These are phyloP conservation scores for Jacaranda copaia DNA, from an alignment of 257 asterid species.

Conservation along the genomic window DNA sequence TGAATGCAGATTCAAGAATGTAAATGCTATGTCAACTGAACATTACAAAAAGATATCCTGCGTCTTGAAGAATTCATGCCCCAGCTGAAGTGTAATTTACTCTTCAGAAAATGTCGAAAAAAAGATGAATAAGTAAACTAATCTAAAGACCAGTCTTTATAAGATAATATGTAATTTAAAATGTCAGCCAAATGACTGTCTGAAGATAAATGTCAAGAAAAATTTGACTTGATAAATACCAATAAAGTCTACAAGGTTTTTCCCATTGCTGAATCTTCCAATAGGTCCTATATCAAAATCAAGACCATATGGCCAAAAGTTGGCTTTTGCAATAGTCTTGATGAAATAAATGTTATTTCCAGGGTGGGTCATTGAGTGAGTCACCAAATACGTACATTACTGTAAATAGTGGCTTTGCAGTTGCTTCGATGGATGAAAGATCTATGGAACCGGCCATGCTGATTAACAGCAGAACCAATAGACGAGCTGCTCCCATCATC, in stretches of 20 bases:
- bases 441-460: not conserved
- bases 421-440: conserved; percentile 8
- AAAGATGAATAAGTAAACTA: not conserved
- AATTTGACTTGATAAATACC: not conserved
- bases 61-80: conserved; percentile 46
- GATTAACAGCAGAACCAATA: not conserved
- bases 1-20: no score
- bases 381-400: conserved; percentile 43
- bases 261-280: conserved; percentile 44
- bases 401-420: conserved; percentile 18
- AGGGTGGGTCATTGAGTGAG: conserved; percentile 27
- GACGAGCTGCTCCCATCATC: not conserved
- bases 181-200: no score
- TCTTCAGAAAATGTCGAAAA: conserved; percentile 30
- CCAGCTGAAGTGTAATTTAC: conserved; percentile 55
- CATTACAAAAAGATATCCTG: conserved; percentile 37
- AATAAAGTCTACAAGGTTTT: conserved; percentile 24
- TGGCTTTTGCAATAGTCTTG: conserved; percentile 13
- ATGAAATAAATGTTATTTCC: conserved; percentile 36
- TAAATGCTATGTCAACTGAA: no score
- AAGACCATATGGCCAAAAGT: conserved; percentile 37
- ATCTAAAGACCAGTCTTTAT: no score
- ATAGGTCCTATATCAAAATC: conserved; percentile 34
- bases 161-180: no score
- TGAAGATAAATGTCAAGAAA: not conserved